Conservation (phyloP, 2,329 filamentous ascomycete genomes). For the Trematosphaeria pertusa region DNA sequence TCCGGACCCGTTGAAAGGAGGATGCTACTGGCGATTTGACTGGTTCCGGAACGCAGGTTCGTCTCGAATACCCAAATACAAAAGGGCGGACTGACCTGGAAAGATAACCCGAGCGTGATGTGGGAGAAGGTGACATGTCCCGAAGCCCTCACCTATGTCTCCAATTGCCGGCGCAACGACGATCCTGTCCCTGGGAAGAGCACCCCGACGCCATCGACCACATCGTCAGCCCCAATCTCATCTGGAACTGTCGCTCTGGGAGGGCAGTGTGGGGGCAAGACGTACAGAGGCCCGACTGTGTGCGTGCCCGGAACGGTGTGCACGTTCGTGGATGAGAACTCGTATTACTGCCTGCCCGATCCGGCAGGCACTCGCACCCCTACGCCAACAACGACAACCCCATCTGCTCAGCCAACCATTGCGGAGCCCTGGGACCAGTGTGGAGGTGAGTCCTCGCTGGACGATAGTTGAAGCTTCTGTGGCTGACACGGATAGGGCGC, state of each 20-base stretch:
- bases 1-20: slow-evolving; percentile 61
- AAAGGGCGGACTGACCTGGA: neutral
- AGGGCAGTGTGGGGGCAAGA: slow-evolving; percentile 23
- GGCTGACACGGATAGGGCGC: too few relatives aligned
- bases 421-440: slow-evolving; percentile 23
- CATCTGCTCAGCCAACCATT: slow-evolving; percentile 15
- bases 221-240: slow-evolving; percentile 19
- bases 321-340: slow-evolving; percentile 21
- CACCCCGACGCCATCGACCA: slow-evolving; percentile 18
- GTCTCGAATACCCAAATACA: neutral
- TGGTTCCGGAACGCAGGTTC: slow-evolving; percentile 63
- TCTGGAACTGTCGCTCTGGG: slow-evolving; percentile 24
- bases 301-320: slow-evolving; percentile 22
- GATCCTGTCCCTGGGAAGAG: slow-evolving; percentile 23
- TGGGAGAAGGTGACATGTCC: slow-evolving; percentile 66
- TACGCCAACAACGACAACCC: slow-evolving; percentile 11
- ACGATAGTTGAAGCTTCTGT: too few relatives aligned
- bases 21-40: slow-evolving; percentile 70
- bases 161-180: slow-evolving; percentile 47
- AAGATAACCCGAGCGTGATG: slow-evolving; percentile 61
- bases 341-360: slow-evolving; percentile 25
- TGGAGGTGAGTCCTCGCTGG: slow-evolving; percentile 24
- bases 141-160: slow-evolving; percentile 54
- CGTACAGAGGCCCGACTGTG: slow-evolving; percentile 22
- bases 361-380: slow-evolving; percentile 20